Base-by-base conservation (phyloP, 2,329 filamentous ascomycete species). In the Hirsutella rhossiliensis region DNA sequence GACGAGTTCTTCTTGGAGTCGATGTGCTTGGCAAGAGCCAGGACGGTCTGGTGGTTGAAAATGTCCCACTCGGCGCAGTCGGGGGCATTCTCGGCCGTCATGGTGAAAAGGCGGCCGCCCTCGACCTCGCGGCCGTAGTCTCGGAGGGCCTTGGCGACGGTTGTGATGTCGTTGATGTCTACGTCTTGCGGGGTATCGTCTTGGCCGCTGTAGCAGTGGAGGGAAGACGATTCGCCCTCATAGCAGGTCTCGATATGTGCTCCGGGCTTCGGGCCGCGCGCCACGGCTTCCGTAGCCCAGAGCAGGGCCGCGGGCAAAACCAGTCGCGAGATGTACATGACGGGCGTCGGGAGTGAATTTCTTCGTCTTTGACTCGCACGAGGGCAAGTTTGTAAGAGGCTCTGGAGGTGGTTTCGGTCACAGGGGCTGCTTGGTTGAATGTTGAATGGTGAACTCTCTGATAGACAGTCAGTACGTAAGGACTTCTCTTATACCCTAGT, bases 61-160 rank as follows among this genome's bases (percentile, higher is more conserved):
- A 54, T 15, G 1, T 31, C 15, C 48, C 50, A 56, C 32, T 56
- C 52, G 20, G n/a, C 50, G 43, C 52, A 55, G 42, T 52, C 42
- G 5, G 41, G 32, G 1, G 45, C 45, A 11, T 48, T 47, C 9
- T 42, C 32, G 9, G 43, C 46, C 15, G 43, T 29, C 53, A 49
- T 47, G 36, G 38, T 51, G 19, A 47, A 48, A n/a, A 46, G 41
- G 6, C 46, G 47, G 12, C 37, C 30, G 20, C 41, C 38, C 2
- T 19, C 19, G 11, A 28, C 40, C 39, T 31, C 28, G 27, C 28
- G 20, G n/a, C 44, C 37, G 20, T 29, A 32, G 30, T 20, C 19
- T 4, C 47, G 42, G 18, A 48, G 44, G 27, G 39, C 30, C n/a
- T 37, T 6, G 20, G 44, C 47, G 12, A 40, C 42, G 13, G 40